Percentiles rank a stretch among this genome's conserved stretches.
Conservation (phyloP, 805 yeast genomes). For the Suhomyces sp. region DNA sequence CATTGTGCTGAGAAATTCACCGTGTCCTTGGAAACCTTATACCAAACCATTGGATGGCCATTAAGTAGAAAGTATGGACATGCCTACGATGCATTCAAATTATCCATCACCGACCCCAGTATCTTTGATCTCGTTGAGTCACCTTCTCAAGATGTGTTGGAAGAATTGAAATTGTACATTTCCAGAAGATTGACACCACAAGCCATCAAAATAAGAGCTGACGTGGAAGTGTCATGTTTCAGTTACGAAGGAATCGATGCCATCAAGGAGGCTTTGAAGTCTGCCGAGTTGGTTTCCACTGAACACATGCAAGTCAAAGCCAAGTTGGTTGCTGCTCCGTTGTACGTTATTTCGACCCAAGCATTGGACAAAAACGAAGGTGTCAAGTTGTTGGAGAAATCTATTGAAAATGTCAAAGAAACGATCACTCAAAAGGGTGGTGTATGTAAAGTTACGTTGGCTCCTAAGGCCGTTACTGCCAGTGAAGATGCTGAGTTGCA, state of each 20-base stretch:
- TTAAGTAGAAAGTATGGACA: slow-evolving; percentile 93
- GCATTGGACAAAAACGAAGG: slow-evolving; percentile 91
- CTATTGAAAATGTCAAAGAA: slow-evolving; percentile 72
- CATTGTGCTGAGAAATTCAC: slow-evolving; percentile 97
- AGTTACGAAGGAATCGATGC: slow-evolving; percentile 98
- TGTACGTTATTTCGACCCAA: slow-evolving; percentile 89
- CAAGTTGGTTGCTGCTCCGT: slow-evolving; percentile 95
- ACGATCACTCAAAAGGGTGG: slow-evolving; percentile 77
- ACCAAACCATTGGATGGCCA: slow-evolving; percentile 95
- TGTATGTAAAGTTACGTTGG: slow-evolving; percentile 88
- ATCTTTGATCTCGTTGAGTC: slow-evolving; percentile 79
- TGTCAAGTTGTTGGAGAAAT: slow-evolving; percentile 69
- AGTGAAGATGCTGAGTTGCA: slow-evolving; percentile 97
- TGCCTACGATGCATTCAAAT: slow-evolving; percentile 95
- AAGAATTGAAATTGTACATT: slow-evolving; percentile 83
- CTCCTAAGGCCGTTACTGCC: slow-evolving; percentile 98
- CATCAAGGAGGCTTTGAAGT: slow-evolving; percentile 79
- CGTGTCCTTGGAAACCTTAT: slow-evolving; percentile 78
- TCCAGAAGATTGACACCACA: slow-evolving; percentile 95
- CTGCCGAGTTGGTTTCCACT: slow-evolving; percentile 81
- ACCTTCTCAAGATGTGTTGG: slow-evolving; percentile 71
- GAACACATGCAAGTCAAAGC: slow-evolving; percentile 88
- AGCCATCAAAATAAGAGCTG: slow-evolving; percentile 97
- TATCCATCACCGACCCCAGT: slow-evolving; percentile 87
- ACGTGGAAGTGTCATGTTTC: slow-evolving; percentile 95